Conservation (phyloP, 139 green algal genomes). For the Chlorella sp. region DNA sequence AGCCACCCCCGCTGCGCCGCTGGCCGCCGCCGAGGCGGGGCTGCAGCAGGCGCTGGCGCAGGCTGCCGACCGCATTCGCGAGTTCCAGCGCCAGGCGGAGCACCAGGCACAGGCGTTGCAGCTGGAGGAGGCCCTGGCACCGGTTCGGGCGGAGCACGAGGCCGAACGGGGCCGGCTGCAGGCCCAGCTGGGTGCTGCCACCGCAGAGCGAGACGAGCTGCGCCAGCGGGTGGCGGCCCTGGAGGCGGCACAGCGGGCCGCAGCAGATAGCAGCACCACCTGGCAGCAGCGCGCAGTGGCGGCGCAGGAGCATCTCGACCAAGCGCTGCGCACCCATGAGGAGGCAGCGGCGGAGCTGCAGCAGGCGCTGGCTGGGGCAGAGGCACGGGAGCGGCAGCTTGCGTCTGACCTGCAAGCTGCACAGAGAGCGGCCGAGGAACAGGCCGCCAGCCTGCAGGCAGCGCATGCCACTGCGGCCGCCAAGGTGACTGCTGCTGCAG, state of each 20-base stretch:
- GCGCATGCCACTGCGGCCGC: not conserved
- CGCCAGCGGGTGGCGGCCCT: not conserved
- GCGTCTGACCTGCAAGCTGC: not conserved
- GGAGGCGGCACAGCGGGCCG: not conserved
- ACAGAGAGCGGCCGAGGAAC: not conserved
- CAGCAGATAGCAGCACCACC: not conserved
- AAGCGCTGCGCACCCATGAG: not conserved
- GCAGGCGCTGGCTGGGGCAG: not conserved
- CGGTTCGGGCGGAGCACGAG: not conserved
- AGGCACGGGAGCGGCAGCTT: not conserved
- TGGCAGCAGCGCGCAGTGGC: not conserved
- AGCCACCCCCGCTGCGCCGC: not conserved
- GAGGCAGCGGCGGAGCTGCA: not conserved
- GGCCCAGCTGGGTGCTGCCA: not conserved
- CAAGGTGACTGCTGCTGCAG: not conserved
- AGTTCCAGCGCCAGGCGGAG: slow-evolving; percentile 8
- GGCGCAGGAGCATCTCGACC: not conserved
- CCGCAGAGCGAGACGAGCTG: not conserved
- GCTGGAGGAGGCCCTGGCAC: not conserved
- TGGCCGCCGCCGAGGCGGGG: not conserved
- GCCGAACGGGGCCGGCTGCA: not conserved
- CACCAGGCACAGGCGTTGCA: not conserved
- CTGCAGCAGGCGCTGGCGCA: not conserved
- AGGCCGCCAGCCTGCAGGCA: not conserved
- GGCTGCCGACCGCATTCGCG: not conserved